These are phyloP conservation scores for Tagetes patula DNA, from an alignment of 129 eudicot species.

Conservation along the genomic window DNA sequence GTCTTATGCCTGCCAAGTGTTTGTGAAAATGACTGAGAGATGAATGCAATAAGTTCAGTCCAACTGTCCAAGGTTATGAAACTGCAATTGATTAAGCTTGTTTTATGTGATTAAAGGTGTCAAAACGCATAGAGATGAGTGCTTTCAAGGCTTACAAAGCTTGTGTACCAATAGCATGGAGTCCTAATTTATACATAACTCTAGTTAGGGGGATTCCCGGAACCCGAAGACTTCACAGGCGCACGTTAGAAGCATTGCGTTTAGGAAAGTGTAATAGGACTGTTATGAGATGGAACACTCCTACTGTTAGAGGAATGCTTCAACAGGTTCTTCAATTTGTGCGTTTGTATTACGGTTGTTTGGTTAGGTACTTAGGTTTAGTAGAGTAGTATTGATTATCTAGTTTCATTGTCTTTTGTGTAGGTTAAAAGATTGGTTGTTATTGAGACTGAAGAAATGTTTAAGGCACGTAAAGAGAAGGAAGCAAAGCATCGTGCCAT, in stretches of 20 bases:
- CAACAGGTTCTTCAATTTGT: slow-evolving; percentile 60
- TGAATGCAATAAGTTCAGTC: neutral
- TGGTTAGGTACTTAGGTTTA: neutral
- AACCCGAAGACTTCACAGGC: slow-evolving; percentile 80
- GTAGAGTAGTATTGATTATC: slow-evolving; percentile 14
- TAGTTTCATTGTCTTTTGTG: neutral
- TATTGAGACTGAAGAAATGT: slow-evolving; percentile 89
- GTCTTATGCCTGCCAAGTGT: neutral
- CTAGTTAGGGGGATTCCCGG: slow-evolving; percentile 93
- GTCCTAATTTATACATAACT: slow-evolving; percentile 71
- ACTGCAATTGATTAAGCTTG: neutral
- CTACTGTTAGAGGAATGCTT: slow-evolving; percentile 93
- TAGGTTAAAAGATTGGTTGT: slow-evolving; percentile 91
- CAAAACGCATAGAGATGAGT: slow-evolving; percentile 47
- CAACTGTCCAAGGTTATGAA: neutral
- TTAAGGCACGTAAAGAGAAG: slow-evolving; percentile 77
- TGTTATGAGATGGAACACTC: slow-evolving; percentile 84
- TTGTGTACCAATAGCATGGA: slow-evolving; percentile 80
- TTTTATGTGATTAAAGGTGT: slow-evolving; percentile 28
- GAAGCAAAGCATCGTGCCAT: slow-evolving; percentile 59
- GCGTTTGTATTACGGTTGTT: slow-evolving; percentile 4
- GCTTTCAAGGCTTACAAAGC: slow-evolving; percentile 92
- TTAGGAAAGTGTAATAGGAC: slow-evolving; percentile 80
- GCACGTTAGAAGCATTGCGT: slow-evolving; percentile 79
- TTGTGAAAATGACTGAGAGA: neutral